A percentile compares a stretch with the other conserved stretches of the same genome.
Conservation (phyloP, 179 eudicot species). For the Vitellaria paradoxa region DNA sequence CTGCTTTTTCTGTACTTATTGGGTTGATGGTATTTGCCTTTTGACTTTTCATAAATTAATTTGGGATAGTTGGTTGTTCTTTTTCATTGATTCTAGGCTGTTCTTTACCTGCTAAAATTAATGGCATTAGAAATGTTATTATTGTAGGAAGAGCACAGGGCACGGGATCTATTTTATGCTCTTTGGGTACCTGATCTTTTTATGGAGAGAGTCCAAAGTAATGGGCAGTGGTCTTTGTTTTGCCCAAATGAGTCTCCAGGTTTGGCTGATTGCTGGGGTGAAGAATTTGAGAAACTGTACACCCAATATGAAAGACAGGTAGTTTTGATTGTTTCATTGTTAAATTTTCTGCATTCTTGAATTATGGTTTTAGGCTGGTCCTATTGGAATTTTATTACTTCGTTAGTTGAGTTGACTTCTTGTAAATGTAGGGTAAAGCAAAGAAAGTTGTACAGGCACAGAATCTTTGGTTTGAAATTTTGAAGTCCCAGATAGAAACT, state of each 20-base stretch:
- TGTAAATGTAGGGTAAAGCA: conserved; percentile 68
- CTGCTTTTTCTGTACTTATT: neutral
- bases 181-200: conserved; percentile 98
- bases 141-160: conserved; percentile 92
- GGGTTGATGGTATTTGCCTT: neutral
- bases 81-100: too few relatives aligned
- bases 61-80: too few relatives aligned
- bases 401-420: neutral
- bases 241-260: conserved; percentile 98
- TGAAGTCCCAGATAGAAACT: conserved; percentile 94
- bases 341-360: neutral
- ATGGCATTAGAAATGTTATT: neutral
- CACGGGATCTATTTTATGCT: conserved; percentile 89
- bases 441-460: conserved; percentile 93
- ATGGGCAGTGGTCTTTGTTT: conserved; percentile 86
- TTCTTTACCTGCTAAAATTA: too few relatives aligned
- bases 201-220: conserved; percentile 82
- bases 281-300: conserved; percentile 74
- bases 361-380: neutral
- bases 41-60: neutral
- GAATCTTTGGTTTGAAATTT: conserved; percentile 83
- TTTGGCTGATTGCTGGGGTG: conserved; percentile 97
- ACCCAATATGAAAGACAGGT: conserved; percentile 78
- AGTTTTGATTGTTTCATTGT: conserved; percentile 7
- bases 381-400: neutral